Base-by-base conservation (phyloP, 2,329 filamentous ascomycete genomes). In the Pochonia chlamydosporia region DNA sequence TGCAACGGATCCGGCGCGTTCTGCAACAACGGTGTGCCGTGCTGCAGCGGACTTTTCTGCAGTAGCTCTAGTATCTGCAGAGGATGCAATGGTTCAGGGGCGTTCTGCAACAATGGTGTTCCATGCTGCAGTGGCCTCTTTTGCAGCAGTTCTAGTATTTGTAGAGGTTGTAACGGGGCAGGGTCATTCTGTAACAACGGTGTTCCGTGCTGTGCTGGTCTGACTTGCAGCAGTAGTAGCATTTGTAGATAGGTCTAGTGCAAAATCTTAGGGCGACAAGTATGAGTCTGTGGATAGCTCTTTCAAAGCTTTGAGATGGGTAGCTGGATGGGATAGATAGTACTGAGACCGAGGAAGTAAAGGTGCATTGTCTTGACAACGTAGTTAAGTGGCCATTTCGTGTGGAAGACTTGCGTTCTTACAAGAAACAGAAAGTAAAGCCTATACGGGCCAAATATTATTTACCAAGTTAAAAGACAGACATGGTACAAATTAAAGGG, bases 101-200 rank as follows among this genome's bases (percentile, higher is more conserved):
- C 46, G 3, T 50, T 50, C 28, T 50, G 45, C 49, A 46, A 46
- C 10, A 48, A 45, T 16, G 50, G 47, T 24, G 37, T 48, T 4
- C 50, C 47, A 2, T 52, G 47, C 44, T 52, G 50, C 41, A 28
- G 2, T 13, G 35, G 35, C 25, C 28, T 43, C 21, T 49, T 30
- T 31, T 52, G 50, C 44, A 49, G 47, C 25, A 43, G 31, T 28
- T 45, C 43, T 1, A 39, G 21, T 23, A 18, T 45, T 33, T 45
- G 43, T 16, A 18, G 43, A 39, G 43, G 36, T 10, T 49, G 47
- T 36, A 47, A 47, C n/a, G 39, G 26, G 6, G 4, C 24, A 46
- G 44, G 50, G 33, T 41, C 46, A 6, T 50, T 50, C n/a, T 50
- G 45, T 45, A 46, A 46, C n/a, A 48, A 45, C 16, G 50, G 47